Evolutionary conservation across 257 asterid species (phyloP).

Genomic region (Nicotiana undulata): DNA sequence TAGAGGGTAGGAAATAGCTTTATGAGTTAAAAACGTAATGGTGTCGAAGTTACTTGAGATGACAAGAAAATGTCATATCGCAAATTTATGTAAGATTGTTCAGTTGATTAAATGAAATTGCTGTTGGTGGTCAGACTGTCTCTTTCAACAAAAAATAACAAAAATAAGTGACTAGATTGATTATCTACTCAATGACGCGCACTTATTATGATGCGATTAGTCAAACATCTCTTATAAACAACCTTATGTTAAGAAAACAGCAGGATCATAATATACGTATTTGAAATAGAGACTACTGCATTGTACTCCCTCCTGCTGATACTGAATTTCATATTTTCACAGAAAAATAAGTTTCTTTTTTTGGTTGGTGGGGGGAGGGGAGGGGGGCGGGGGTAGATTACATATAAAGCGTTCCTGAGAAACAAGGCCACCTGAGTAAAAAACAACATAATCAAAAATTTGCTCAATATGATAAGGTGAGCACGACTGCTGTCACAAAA

Average conservation of each 20-base stretch:
- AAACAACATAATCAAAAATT: background rate
- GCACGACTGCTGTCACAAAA: background rate
- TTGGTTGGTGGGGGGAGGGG: background rate
- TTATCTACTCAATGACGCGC: background rate
- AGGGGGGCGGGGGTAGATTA: background rate
- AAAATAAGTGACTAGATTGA: background rate
- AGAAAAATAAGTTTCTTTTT: background rate
- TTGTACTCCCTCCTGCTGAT: background rate
- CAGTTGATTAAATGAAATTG: background rate
- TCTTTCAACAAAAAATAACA: background rate
- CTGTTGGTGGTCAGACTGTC: background rate
- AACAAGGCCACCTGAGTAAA: background rate
- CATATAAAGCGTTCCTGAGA: background rate
- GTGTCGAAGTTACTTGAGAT: background rate
- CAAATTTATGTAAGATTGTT: background rate
- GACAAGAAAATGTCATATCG: background rate
- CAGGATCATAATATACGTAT: background rate
- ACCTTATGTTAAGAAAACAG: background rate
- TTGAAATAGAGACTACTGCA: background rate
- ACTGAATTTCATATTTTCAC: background rate
- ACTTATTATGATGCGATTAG: background rate
- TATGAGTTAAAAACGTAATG: background rate
- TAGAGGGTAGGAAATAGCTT: background rate
- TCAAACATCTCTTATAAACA: background rate
- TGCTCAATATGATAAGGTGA: background rate